Conservation (phyloP, 2,329 filamentous ascomycete genomes). For the Berkeleyomyces rouxiae region DNA sequence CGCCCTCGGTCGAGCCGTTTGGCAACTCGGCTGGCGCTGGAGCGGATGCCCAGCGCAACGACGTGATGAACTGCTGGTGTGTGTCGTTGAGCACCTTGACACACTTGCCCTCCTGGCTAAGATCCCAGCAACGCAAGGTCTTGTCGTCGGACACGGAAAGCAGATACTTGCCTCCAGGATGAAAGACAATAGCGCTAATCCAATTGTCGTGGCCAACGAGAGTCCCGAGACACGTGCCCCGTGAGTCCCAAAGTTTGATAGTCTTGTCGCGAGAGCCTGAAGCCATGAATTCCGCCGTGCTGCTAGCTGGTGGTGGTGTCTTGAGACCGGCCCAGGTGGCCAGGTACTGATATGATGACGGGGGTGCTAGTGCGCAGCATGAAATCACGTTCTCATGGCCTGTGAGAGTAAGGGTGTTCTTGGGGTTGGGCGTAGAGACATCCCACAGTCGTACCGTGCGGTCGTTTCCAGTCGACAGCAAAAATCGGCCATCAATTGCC, state of each 20-base stretch:
- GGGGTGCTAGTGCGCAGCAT: slow-evolving; percentile 74
- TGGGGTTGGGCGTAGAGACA: slow-evolving; percentile 44
- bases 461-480: slow-evolving; percentile 71
- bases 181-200: slow-evolving; percentile 74
- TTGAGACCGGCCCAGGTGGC: slow-evolving; percentile 66
- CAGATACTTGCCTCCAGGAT: slow-evolving; percentile 81
- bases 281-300: slow-evolving; percentile 72
- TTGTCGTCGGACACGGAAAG: slow-evolving; percentile 80
- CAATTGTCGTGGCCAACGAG: slow-evolving; percentile 86
- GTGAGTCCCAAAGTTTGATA: slow-evolving; percentile 75
- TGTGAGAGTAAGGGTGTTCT: slow-evolving; percentile 62
- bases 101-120: slow-evolving; percentile 76
- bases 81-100: slow-evolving; percentile 65
- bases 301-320: slow-evolving; percentile 57
- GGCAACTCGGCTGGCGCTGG: slow-evolving; percentile 25
- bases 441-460: slow-evolving; percentile 76
- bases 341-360: slow-evolving; percentile 60
- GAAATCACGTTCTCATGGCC: slow-evolving; percentile 78
- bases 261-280: slow-evolving; percentile 82
- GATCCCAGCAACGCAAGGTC: slow-evolving; percentile 84
- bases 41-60: slow-evolving; percentile 70
- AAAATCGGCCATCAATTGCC: slow-evolving; percentile 65
- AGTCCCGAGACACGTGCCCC: slow-evolving; percentile 71
- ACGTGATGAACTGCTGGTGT: slow-evolving; percentile 73
- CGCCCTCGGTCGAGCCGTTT: slow-evolving; percentile 28